A percentile compares a stretch with the other conserved stretches of the same genome.
Conservation (phyloP, 352 stramenopile genomes). For the Globisporangium solare region DNA sequence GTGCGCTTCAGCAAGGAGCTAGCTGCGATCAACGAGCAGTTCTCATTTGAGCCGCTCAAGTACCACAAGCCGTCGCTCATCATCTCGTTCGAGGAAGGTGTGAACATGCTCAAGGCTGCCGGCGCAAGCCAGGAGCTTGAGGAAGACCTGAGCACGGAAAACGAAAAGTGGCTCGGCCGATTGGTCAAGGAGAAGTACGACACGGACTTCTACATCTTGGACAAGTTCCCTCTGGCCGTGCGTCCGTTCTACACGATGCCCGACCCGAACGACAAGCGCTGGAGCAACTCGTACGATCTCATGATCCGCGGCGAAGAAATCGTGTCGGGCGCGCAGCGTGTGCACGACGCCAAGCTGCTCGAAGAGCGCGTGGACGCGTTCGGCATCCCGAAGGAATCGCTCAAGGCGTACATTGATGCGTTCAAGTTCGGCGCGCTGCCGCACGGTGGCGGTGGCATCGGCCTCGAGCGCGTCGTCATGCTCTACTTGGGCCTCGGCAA, state of each 20-base stretch:
- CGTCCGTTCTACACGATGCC: constrained; percentile 99
- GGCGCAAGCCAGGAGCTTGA: constrained; percentile 70
- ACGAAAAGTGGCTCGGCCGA: constrained; percentile 96
- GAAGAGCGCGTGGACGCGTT: constrained; percentile 86
- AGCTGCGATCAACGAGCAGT: constrained; percentile 93
- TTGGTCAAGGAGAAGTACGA: constrained; percentile 97
- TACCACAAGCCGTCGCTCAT: constrained; percentile 93
- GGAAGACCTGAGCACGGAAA: constrained; percentile 90
- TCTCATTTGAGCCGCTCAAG: constrained; percentile 97
- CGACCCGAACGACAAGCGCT: constrained; percentile 90
- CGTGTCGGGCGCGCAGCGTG: constrained; percentile 97
- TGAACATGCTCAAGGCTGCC: constrained; percentile 89
- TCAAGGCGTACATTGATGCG: constrained; percentile 97
- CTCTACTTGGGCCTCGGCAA: constrained; percentile 98
- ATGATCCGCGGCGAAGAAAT: constrained; percentile 99
- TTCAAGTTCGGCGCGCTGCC: constrained; percentile 98
- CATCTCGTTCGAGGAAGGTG: constrained; percentile 93
- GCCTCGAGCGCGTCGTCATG: constrained; percentile 99
- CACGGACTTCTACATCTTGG: constrained; percentile 99
- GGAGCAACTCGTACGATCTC: constrained; percentile 99
- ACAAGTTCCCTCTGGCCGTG: constrained; percentile 99
- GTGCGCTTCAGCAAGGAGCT: constrained; percentile 93
- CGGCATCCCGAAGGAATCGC: constrained; percentile 82
- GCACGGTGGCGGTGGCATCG: constrained; percentile 98
- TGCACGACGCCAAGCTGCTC: constrained; percentile 96